phyloP scores from a whole-genome alignment of 2,329 filamentous ascomycete species.

The Escovopsis sp. region DNA sequence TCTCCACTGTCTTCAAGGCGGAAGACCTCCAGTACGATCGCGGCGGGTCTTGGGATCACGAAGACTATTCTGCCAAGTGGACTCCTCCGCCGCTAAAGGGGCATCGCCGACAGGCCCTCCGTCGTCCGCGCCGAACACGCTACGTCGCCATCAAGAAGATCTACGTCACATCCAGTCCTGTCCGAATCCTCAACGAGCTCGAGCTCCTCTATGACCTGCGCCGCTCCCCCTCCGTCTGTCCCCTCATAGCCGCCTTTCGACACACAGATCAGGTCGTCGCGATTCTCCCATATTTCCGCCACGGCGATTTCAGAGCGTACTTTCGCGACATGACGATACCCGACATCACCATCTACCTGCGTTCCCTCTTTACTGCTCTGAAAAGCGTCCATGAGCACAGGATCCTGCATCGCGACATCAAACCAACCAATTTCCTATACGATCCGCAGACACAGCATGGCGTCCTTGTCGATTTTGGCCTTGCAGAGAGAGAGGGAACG shows the following conservation, averaged over 20 bases:
- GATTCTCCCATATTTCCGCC: constrained; percentile 87
- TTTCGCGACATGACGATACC: constrained; percentile 77
- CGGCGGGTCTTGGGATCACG: constrained; percentile 80
- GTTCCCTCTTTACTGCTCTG: constrained; percentile 74
- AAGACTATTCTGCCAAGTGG: constrained; percentile 52
- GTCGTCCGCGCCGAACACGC: constrained; percentile 32
- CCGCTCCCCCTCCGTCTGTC: constrained; percentile 73
- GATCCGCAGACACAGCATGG: constrained; percentile 67
- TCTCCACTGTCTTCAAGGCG: constrained; percentile 97
- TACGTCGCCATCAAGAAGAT: constrained; percentile 99
- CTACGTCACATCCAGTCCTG: constrained; percentile 91
- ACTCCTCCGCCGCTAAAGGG: constrained; percentile 50
- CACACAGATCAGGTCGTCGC: constrained; percentile 89
- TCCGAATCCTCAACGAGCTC: constrained; percentile 89
- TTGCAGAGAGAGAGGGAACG: constrained; percentile 70
- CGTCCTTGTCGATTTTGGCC: constrained; percentile 96
- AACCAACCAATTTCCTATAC: constrained; percentile 95
- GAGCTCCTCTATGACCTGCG: constrained; percentile 82
- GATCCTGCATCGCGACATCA: constrained; percentile 91
- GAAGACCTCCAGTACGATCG: constrained; percentile 78
- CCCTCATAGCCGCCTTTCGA: constrained; percentile 93
- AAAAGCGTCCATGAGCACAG: constrained; percentile 66
- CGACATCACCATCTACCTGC: constrained; percentile 83
- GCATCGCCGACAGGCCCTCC: constrained; percentile 22
- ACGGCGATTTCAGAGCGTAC: constrained; percentile 88